Percentiles rank a stretch among this genome's conserved stretches.
Evolutionary conservation across 228 moss, liverwort and hornwort species (phyloP).

Genomic region (Sphagnum fallax): DNA sequence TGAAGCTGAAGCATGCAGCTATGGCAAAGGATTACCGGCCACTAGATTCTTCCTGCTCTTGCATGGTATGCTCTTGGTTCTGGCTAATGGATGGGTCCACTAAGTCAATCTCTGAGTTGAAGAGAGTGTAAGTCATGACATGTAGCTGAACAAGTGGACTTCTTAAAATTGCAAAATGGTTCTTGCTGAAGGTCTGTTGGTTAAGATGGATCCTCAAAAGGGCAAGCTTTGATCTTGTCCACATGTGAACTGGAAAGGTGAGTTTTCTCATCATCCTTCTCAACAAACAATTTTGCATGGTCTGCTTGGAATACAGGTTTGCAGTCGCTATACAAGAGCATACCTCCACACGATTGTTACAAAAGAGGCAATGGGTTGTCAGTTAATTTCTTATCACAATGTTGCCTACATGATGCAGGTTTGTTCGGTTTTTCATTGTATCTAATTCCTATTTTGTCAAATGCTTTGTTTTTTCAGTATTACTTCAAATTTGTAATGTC

Average conservation of each 20-base stretch:
- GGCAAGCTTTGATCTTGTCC: too few species aligned
- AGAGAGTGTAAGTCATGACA: too few species aligned
- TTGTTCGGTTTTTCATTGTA: slow-evolving; percentile 3
- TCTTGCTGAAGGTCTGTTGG: too few species aligned
- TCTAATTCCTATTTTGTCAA: not conserved
- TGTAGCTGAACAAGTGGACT: too few species aligned
- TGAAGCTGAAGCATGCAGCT: slow-evolving; percentile 80
- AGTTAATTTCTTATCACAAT: slow-evolving; percentile 91
- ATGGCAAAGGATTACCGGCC: slow-evolving; percentile 87
- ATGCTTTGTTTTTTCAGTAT: not conserved
- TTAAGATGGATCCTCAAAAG: too few species aligned
- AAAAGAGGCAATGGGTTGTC: slow-evolving; percentile 90
- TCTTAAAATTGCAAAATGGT: too few species aligned
- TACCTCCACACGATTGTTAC: slow-evolving; percentile 94
- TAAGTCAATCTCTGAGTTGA: too few species aligned
- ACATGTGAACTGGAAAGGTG: too few species aligned
- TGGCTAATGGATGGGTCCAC: too few species aligned
- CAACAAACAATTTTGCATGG: not conserved
- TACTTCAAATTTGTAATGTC: not conserved
- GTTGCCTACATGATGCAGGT: slow-evolving; percentile 98
- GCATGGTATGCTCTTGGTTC: slow-evolving; percentile 53
- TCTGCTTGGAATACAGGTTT: slow-evolving; percentile 44
- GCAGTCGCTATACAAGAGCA: slow-evolving; percentile 84
- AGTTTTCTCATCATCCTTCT: too few species aligned
- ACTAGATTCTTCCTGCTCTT: slow-evolving; percentile 80